Conservation (phyloP, 2,329 filamentous ascomycete genomes). For the Cladosporium velox region DNA sequence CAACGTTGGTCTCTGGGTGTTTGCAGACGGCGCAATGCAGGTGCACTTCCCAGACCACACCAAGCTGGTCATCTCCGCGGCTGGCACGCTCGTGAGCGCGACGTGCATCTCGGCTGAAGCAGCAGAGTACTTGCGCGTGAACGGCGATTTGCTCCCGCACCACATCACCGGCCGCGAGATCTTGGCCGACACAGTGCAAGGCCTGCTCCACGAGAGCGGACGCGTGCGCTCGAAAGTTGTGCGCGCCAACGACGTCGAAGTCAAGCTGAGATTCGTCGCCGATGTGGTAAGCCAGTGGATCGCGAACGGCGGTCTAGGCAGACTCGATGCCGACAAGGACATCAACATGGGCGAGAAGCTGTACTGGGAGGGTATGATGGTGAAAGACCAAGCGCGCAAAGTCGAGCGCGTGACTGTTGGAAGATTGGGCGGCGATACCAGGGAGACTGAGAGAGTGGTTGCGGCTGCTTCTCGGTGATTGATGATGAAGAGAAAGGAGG, state of each 20-base stretch:
- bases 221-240: constrained; percentile 56
- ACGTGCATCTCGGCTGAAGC: constrained; percentile 74
- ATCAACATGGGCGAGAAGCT: constrained; percentile 36
- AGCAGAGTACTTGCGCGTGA: constrained; percentile 63
- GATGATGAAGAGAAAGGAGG: background rate
- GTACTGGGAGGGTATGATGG: constrained; percentile 47
- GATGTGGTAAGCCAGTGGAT: constrained; percentile 72
- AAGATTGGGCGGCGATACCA: constrained; percentile 47
- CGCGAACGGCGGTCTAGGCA: constrained; percentile 66
- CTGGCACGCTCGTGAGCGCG: constrained; percentile 75
- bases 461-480: background rate
- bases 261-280: constrained; percentile 73
- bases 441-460: constrained; percentile 13
- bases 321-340: constrained; percentile 37
- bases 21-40: constrained; percentile 76
- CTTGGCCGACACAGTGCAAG: constrained; percentile 71
- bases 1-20: constrained; percentile 79
- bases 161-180: constrained; percentile 70
- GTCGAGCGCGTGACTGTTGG: constrained; percentile 52
- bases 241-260: constrained; percentile 70
- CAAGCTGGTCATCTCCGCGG: constrained; percentile 75
- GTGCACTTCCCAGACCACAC: constrained; percentile 88
- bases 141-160: constrained; percentile 63
- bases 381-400: constrained; percentile 47
- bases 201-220: constrained; percentile 64